Percentiles rank a stretch among this genome's conserved stretches.
Evolutionary conservation across 1,139 yeast species (phyloP).

Genomic region (Suhomyces atakaporum): DNA sequence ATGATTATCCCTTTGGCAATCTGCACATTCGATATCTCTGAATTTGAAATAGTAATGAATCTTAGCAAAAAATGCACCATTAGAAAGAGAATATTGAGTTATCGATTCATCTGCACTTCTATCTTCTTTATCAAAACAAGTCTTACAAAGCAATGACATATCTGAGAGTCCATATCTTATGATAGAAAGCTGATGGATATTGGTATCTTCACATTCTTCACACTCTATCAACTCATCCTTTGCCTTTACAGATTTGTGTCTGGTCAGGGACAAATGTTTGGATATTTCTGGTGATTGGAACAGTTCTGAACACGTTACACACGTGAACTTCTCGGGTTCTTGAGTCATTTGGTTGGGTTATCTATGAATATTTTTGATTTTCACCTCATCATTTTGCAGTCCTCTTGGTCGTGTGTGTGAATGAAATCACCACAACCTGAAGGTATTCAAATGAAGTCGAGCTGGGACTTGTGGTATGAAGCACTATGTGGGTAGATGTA

Average conservation of each 20-base stretch:
- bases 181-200: slow-evolving; percentile 55
- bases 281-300: slow-evolving; percentile 26
- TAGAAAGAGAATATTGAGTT: slow-evolving; percentile 52
- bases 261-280: slow-evolving; percentile 52
- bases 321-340: slow-evolving; percentile 20
- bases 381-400: slow-evolving; percentile 5
- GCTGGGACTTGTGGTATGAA: no score
- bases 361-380: neutral
- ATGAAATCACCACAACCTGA: no score
- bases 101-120: slow-evolving; percentile 50
- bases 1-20: slow-evolving; percentile 44
- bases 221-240: slow-evolving; percentile 50
- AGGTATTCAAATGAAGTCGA: no score
- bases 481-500: no score
- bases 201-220: slow-evolving; percentile 57
- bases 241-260: slow-evolving; percentile 52
- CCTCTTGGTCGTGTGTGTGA: no score
- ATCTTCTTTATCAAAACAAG: slow-evolving; percentile 45
- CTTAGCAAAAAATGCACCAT: slow-evolving; percentile 55
- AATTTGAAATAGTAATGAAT: slow-evolving; percentile 50
- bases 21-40: slow-evolving; percentile 50
- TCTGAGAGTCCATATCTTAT: slow-evolving; percentile 58
- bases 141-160: slow-evolving; percentile 51
- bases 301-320: slow-evolving; percentile 33
- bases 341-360: slow-evolving; percentile 3